Percentiles rank a stretch among this genome's conserved stretches.
phyloP scores from a whole-genome alignment of 2,329 filamentous ascomycete genomes.

The Catunica adiposa region DNA sequence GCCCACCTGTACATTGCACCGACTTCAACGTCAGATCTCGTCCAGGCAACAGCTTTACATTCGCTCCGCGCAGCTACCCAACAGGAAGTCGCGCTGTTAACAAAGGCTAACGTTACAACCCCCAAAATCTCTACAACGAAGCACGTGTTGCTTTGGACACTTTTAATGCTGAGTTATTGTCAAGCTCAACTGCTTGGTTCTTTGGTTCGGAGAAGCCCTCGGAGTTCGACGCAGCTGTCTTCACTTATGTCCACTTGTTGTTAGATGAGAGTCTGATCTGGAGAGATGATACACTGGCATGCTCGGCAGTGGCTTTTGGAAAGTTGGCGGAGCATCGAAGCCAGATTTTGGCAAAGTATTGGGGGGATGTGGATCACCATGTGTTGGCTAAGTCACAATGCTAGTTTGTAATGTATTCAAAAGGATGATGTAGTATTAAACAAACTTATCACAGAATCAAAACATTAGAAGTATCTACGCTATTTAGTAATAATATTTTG shows the following conservation, averaged over 20 bases:
- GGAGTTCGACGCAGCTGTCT: constrained; percentile 75
- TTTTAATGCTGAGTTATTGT: constrained; percentile 27
- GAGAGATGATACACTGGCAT: constrained; percentile 43
- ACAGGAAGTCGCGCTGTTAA: constrained; percentile 52
- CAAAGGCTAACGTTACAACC: constrained; percentile 24
- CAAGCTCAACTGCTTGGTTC: constrained; percentile 29
- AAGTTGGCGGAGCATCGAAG: constrained; percentile 39
- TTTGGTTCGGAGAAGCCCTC: constrained; percentile 39
- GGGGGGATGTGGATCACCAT: constrained; percentile 5
- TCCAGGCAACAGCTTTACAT: constrained; percentile 44
- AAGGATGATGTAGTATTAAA: too few relatives aligned
- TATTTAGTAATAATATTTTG: too few relatives aligned
- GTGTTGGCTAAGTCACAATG: background rate
- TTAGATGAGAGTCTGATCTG: constrained; percentile 48
- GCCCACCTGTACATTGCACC: constrained; percentile 53
- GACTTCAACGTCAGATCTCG: constrained; percentile 40
- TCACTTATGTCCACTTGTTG: constrained; percentile 75
- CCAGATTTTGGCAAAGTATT: constrained; percentile 20
- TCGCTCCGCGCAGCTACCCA: constrained; percentile 59
- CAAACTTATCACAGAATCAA: too few relatives aligned
- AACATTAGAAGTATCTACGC: too few relatives aligned
- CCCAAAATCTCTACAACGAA: constrained; percentile 25
- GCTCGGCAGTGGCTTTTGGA: constrained; percentile 37
- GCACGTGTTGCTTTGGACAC: constrained; percentile 31
- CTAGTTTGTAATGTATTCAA: background rate